Evolutionary conservation across 2,329 filamentous ascomycete species (phyloP), one percentile per base, ranked within the genome.

Genomic region (Acrodontium crateriforme): DNA sequence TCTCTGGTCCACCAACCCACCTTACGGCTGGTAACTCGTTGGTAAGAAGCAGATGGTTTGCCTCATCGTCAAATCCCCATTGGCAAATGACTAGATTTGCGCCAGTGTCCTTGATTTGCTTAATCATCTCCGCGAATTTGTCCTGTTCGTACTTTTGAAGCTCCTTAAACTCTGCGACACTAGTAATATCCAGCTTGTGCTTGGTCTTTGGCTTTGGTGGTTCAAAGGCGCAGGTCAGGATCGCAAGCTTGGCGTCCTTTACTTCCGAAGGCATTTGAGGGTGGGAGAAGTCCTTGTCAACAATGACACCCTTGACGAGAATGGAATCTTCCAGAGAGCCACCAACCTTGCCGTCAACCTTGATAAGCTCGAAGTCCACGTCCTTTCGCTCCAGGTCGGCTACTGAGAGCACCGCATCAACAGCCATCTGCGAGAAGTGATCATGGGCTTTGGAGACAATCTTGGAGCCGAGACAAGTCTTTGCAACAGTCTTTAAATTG

Each of bases 231-330:
- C 89, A 98, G 28, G 89, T 98, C 35, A 98, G 65, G 49, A 98
- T 98, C 44, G 89, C 89, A 50, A 98, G 75, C 67, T 94, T 95
- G 52, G 89, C 91, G 59, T 98, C 84, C 46, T 67, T 71, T 40
- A 98, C 87, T 59, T 94, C 84, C 27, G 79, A 81, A 8, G 89
- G 89, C 89, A 98, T 98, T 63, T 98, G 89, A 9, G 89, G 89
- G 58, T 98, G 89, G 18, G 89, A 95, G 59, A 98, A 98, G 63
- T 98, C 91, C 67, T 98, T 98, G 71, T 98, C 89, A 56, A 98
- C 72, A 55, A 98, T 92, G 41, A 98, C 89, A 55, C 89, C 89
- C 63, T 95, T 91, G 45, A 98, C 87, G 23, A 98, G 74, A 16
- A 95, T 62, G 5, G 85, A 81, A 58, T 98, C 89, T 58, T 95